phyloP scores from a whole-genome alignment of 108 stramenopile species.

The Skeletonema costatum region DNA sequence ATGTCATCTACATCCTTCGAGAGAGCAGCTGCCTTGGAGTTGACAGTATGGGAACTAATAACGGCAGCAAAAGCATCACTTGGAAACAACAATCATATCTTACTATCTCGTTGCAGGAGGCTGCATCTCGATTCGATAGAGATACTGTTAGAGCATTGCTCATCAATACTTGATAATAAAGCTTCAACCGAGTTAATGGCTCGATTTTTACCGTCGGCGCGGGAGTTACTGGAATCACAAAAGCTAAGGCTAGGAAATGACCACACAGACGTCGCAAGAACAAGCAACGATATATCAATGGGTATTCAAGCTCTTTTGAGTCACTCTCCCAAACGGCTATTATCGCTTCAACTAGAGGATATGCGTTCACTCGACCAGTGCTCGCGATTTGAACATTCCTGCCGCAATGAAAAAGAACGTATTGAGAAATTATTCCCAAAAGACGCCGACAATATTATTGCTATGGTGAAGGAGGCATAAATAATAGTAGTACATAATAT shows the following conservation, averaged over 20 bases:
- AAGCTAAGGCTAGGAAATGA: conserved; percentile 22
- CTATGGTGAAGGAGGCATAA: not conserved
- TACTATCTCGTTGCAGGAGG: conserved; percentile 61
- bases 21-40: conserved; percentile 61
- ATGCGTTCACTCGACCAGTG: conserved; percentile 54
- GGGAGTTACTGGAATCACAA: conserved; percentile 31
- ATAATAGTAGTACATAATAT: not conserved
- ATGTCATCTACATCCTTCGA: conserved; percentile 34
- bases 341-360: conserved; percentile 34
- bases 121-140: conserved; percentile 71
- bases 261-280: conserved; percentile 47
- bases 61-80: conserved; percentile 53
- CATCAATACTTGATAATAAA: conserved; percentile 4
- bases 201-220: conserved; percentile 48
- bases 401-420: conserved; percentile 59
- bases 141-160: conserved; percentile 23
- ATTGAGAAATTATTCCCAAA: conserved; percentile 72
- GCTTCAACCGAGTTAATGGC: conserved; percentile 44
- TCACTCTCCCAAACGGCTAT: conserved; percentile 53
- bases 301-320: conserved; percentile 63
- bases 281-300: conserved; percentile 41
- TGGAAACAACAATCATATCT: conserved; percentile 57
- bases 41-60: conserved; percentile 59
- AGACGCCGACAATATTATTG: conserved; percentile 44
- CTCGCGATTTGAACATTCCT: conserved; percentile 53